Evolutionary conservation across 805 yeast genomes (phyloP).

Genomic region (Candida coquimbonensis): DNA sequence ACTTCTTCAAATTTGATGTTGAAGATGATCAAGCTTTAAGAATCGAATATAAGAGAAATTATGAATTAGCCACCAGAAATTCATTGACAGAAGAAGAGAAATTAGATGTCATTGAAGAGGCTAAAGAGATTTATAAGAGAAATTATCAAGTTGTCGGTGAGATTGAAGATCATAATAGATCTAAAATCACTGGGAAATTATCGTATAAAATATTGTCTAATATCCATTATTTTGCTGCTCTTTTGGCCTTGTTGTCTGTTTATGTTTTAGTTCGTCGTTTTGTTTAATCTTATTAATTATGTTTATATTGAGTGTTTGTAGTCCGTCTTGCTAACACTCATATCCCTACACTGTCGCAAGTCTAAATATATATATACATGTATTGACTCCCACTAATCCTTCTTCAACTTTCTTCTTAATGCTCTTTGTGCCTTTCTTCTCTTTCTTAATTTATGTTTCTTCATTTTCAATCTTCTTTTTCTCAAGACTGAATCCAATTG

Average conservation of each 20-base stretch:
- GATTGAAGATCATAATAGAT: conserved; percentile 58
- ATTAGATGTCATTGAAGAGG: conserved; percentile 59
- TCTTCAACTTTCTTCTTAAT: conserved; percentile 50
- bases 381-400: conserved; percentile 11
- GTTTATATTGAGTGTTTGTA: not conserved
- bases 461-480: conserved; percentile 91
- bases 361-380: too few relatives aligned
- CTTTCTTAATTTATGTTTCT: conserved; percentile 94
- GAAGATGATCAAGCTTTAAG: conserved; percentile 63
- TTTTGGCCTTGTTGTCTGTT: conserved; percentile 26
- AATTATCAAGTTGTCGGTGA: conserved; percentile 57
- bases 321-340: not conserved
- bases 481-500: conserved; percentile 63
- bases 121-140: conserved; percentile 57
- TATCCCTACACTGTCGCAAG: too few relatives aligned
- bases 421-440: conserved; percentile 93
- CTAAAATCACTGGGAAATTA: conserved; percentile 47
- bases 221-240: conserved; percentile 41
- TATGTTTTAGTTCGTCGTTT: conserved; percentile 29
- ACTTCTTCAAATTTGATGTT: conserved; percentile 64
- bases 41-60: conserved; percentile 62
- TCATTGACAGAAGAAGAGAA: conserved; percentile 66
- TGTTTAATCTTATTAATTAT: conserved; percentile 6
- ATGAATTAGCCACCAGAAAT: conserved; percentile 70
- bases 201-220: conserved; percentile 46